These are phyloP conservation scores for Fusarium liriodendri DNA, from an alignment of 2,329 filamentous ascomycete species.

Conservation along the genomic window DNA sequence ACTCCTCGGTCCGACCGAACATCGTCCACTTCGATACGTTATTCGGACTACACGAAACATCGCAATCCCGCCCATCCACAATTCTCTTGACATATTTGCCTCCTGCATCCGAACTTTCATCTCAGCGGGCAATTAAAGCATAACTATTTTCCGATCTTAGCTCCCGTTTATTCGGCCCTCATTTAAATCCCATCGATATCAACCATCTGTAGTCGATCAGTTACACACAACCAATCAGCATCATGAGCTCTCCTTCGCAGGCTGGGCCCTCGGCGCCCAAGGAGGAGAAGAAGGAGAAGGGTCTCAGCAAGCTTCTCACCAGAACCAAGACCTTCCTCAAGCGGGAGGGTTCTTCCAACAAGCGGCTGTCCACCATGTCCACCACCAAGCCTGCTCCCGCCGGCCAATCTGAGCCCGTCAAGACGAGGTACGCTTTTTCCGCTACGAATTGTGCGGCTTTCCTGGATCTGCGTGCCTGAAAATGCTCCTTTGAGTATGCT, in stretches of 20 bases:
- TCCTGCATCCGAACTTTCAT: slow-evolving; percentile 3
- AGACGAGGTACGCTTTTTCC: slow-evolving; percentile 42
- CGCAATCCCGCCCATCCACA: slow-evolving; percentile 1
- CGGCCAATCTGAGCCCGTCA: slow-evolving; percentile 36
- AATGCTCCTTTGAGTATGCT: background rate
- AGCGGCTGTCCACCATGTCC: slow-evolving; percentile 42
- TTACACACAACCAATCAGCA: slow-evolving; percentile 17
- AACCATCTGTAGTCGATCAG: background rate
- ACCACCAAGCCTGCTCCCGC: slow-evolving; percentile 29
- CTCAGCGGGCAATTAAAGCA: background rate
- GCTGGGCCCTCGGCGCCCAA: slow-evolving; percentile 49
- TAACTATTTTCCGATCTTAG: background rate
- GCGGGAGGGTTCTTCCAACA: slow-evolving; percentile 49
- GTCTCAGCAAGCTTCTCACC: slow-evolving; percentile 60
- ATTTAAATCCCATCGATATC: background rate
- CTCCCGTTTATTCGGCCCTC: background rate
- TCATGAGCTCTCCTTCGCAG: slow-evolving; percentile 58
- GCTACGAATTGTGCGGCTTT: background rate
- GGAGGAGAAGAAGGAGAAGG: slow-evolving; percentile 57
- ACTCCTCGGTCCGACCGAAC: slow-evolving; percentile 25
- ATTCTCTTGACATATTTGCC: slow-evolving; percentile 7
- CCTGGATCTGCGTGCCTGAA: background rate
- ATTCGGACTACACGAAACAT: slow-evolving; percentile 9
- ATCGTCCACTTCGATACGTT: slow-evolving; percentile 2
- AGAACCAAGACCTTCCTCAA: slow-evolving; percentile 63